Evolutionary conservation across 257 asterid genomes (phyloP), one percentile per base, ranked within the genome.

Genomic region (Pogostemon cablin): DNA sequence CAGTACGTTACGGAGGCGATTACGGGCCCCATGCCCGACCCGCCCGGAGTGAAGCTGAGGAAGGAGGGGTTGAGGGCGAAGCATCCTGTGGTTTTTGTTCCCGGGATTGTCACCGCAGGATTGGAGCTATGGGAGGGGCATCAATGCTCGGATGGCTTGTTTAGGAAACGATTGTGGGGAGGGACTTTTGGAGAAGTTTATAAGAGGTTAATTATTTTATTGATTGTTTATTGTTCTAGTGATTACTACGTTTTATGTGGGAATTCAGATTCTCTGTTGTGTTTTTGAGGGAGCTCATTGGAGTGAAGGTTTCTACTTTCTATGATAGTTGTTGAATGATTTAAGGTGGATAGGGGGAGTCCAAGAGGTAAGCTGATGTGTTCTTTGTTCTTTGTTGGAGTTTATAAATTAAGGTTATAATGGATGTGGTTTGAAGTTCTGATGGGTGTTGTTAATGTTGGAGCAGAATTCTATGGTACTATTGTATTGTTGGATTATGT

Each of bases 51-150:
- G 42, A 91, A 88, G 75, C 69, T 89, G 78, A 75, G 47, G 61
- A 89, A 89, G 73, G 91, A 88, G 71, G 97, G 97, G 3, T 44
- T 91, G 62, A 72, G 58, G 73, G 95, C 86, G 0, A 87, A 88
- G 78, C 98, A 93, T 69, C 98, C 98, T 3, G 98, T 93, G 79
- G 87, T 93, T 5, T 88, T 93, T 38, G 96, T 91, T 15, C 97
- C 97, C 2, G 97, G 97, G 65, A 91, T 91, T 34, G 97, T 91
- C 39, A 91, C 97, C 2, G 93, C 85, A 7, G 97, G 97, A 32
- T 81, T 91, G 77, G 97, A 91, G 85, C 80, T 91, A 48, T 89
- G 97, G 97, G 96, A 91, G 72, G 97, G 97, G 2, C 96, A 83
- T 69, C 74, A 72, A 0, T 91, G 97, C 78, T 95, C 97, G 3